Conservation (phyloP, 768 basidiomycete genomes). For the Tylopilus balloui region DNA sequence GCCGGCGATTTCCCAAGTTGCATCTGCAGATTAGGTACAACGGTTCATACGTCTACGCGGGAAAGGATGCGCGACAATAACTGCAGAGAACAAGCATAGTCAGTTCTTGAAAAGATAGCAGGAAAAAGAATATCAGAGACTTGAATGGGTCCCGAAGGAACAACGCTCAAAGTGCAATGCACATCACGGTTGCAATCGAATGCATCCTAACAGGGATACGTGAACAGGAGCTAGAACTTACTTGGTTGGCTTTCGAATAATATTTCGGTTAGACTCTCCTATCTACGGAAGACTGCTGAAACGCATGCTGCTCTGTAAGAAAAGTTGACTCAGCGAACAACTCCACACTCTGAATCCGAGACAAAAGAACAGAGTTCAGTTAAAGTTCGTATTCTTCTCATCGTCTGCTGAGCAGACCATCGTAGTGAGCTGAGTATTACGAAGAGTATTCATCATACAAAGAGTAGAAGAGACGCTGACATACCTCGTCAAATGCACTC, state of each 20-base stretch:
- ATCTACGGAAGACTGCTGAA: background rate
- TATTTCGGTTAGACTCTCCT: background rate
- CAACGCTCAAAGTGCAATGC: constrained; percentile 53
- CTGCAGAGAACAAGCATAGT: constrained; percentile 8
- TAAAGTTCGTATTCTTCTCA: constrained; percentile 49
- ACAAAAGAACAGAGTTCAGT: constrained; percentile 32
- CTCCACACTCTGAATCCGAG: background rate
- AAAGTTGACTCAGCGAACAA: constrained; percentile 3
- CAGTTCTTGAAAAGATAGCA: constrained; percentile 9
- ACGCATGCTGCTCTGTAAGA: background rate
- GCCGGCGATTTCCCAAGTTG: constrained; percentile 1
- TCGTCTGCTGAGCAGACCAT: constrained; percentile 40
- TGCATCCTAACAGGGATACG: constrained; percentile 39
- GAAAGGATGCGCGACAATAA: background rate
- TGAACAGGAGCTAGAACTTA: constrained; percentile 9
- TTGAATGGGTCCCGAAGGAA: constrained; percentile 80
- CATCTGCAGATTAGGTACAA: constrained; percentile 17
- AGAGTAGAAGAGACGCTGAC: background rate
- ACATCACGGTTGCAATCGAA: constrained; percentile 50
- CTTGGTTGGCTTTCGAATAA: background rate
- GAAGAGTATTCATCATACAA: constrained; percentile 31
- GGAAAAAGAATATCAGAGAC: constrained; percentile 53
- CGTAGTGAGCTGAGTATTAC: constrained; percentile 67
- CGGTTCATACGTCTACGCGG: constrained; percentile 1
- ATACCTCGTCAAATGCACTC: constrained; percentile 1